phyloP scores from a whole-genome alignment of 345 rosid species.

The Punica granatum region DNA sequence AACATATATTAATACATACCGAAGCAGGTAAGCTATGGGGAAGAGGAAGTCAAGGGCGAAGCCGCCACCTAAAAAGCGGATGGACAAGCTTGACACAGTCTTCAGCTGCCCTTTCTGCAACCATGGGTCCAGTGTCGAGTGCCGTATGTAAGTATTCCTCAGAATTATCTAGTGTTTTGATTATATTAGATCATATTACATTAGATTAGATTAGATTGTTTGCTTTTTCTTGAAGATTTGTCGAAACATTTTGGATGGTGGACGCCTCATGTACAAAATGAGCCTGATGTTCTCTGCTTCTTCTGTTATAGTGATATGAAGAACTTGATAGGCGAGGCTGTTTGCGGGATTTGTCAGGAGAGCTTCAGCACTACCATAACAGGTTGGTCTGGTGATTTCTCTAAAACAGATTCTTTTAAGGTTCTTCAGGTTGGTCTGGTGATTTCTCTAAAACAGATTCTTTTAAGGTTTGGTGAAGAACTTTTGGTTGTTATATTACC shows the following conservation, averaged over 20 bases:
- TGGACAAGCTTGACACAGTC: constrained; percentile 91
- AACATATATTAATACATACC: too few relatives aligned
- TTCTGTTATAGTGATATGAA: constrained; percentile 74
- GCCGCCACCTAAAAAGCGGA: constrained; percentile 87
- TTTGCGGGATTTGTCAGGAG: constrained; percentile 81
- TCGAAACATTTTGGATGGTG: too few relatives aligned
- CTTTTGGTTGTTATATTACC: background rate
- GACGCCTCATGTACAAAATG: background rate
- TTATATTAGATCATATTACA: too few relatives aligned
- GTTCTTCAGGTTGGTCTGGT: constrained; percentile 50
- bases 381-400: constrained; percentile 30
- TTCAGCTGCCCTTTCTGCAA: constrained; percentile 97
- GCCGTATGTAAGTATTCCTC: constrained; percentile 43
- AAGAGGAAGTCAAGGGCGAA: constrained; percentile 95
- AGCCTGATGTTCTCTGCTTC: background rate
- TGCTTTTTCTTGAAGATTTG: background rate
- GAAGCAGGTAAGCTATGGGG: constrained; percentile 65
- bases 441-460: background rate
- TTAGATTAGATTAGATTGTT: background rate
- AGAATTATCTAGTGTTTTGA: too few relatives aligned
- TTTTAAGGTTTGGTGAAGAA: too few relatives aligned
- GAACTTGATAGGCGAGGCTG: constrained; percentile 68
- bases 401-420: background rate
- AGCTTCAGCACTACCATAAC: constrained; percentile 76
- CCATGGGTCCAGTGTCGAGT: constrained; percentile 89